phyloP scores from a whole-genome alignment of 306 rosid genomes.

The Luffa acutangula region DNA sequence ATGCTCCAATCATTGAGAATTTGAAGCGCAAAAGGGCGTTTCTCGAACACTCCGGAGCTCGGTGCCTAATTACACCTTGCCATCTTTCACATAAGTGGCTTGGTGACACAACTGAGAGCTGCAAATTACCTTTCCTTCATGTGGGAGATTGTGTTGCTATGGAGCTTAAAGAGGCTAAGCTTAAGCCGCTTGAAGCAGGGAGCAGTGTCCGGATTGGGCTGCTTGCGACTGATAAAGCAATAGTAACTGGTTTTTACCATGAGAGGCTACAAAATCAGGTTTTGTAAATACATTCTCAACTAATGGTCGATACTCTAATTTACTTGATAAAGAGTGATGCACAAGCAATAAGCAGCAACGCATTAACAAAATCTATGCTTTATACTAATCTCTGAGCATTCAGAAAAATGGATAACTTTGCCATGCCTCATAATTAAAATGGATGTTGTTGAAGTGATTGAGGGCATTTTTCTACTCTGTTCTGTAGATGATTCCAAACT shows the following conservation, averaged over 20 bases:
- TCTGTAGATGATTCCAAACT: not conserved
- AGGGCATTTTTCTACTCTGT: not conserved
- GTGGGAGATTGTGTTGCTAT: conserved; percentile 63
- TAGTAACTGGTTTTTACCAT: conserved; percentile 50
- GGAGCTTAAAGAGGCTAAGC: conserved; percentile 79
- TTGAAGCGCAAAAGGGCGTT: conserved; percentile 40
- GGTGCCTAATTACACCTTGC: conserved; percentile 74
- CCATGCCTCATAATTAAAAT: not conserved
- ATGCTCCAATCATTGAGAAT: conserved; percentile 29
- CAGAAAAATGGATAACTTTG: not conserved
- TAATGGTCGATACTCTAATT: not conserved
- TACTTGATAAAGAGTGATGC: not conserved
- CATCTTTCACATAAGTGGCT: conserved; percentile 68
- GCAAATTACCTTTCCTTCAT: conserved; percentile 60
- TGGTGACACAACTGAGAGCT: conserved; percentile 43
- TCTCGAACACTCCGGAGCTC: conserved; percentile 60
- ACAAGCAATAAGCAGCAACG: not conserved
- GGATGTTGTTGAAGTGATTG: not conserved
- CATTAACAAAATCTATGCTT: not conserved
- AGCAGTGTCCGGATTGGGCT: conserved; percentile 61
- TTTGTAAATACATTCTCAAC: not conserved
- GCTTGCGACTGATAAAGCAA: conserved; percentile 44
- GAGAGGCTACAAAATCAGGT: conserved; percentile 74
- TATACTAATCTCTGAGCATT: not conserved
- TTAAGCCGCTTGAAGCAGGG: conserved; percentile 68